Conservation (phyloP, 768 basidiomycete genomes). For the Dentipellis fragilis region DNA sequence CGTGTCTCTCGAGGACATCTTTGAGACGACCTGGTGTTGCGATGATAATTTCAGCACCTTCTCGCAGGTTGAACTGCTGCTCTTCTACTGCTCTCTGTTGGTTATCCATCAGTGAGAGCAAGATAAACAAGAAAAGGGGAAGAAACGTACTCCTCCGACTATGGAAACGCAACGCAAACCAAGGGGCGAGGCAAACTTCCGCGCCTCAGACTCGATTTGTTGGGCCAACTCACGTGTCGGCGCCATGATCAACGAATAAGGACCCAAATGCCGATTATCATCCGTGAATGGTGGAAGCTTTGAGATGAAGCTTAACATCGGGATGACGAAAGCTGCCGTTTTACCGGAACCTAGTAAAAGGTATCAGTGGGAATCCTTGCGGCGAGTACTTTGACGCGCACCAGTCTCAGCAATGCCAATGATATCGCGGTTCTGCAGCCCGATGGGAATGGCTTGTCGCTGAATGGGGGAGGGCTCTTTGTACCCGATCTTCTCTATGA, state of each 20-base stretch:
- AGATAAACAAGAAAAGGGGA: background rate
- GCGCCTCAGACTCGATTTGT: conserved; percentile 89
- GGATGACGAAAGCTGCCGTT: conserved; percentile 97
- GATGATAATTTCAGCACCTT: conserved; percentile 97
- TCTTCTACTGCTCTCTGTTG: conserved; percentile 84
- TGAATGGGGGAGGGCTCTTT: conserved; percentile 97
- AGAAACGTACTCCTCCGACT: conserved; percentile 78
- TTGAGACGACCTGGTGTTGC: conserved; percentile 98
- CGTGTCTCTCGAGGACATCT: conserved; percentile 93
- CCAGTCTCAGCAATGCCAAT: conserved; percentile 99
- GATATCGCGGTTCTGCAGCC: conserved; percentile 90
- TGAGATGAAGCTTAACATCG: conserved; percentile 93
- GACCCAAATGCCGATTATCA: conserved; percentile 89
- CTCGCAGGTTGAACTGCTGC: conserved; percentile 95
- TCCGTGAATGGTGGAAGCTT: conserved; percentile 79
- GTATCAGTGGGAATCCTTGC: background rate
- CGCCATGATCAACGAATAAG: conserved; percentile 86
- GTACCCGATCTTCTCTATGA: conserved; percentile 90
- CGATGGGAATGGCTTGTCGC: conserved; percentile 98
- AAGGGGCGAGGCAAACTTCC: conserved; percentile 83
- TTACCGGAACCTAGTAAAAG: conserved; percentile 79
- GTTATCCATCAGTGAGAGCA: conserved; percentile 8
- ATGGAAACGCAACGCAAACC: conserved; percentile 95
- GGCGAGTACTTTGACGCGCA: conserved; percentile 22
- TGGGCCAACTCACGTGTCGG: conserved; percentile 96